Conservation (phyloP, 2,329 filamentous ascomycete genomes). For the Akanthomyces uredinophilus region DNA sequence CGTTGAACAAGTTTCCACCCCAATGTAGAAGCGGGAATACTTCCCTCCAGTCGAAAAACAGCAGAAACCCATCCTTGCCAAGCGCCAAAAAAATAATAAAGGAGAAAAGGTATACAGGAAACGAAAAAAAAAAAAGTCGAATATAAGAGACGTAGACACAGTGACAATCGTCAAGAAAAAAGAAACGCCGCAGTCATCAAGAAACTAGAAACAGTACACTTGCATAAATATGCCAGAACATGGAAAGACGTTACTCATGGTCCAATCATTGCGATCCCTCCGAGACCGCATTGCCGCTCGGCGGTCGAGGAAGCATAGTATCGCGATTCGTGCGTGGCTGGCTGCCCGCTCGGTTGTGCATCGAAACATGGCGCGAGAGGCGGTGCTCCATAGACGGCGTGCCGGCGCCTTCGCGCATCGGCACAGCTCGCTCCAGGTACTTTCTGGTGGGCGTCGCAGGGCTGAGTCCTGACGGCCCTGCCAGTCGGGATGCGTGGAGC, state of each 20-base stretch:
- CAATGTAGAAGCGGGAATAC: not conserved
- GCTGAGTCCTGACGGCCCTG: constrained; percentile 24
- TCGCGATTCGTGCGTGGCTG: constrained; percentile 32
- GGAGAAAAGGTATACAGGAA: constrained; percentile 4
- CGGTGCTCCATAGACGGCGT: constrained; percentile 23
- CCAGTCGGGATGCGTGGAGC: constrained; percentile 41
- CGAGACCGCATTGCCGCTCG: not conserved
- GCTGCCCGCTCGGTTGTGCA: constrained; percentile 36
- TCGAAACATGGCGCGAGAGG: constrained; percentile 29
- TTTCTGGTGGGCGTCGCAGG: constrained; percentile 6
- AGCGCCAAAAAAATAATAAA: not conserved
- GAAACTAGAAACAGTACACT: not conserved
- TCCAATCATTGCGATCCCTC: not conserved
- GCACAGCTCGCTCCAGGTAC: constrained; percentile 11
- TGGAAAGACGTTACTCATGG: not conserved
- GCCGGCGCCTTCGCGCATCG: constrained; percentile 12
- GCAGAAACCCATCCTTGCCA: not conserved
- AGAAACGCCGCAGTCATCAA: not conserved
- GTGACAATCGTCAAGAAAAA: constrained; percentile 4
- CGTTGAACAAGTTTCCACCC: not conserved
- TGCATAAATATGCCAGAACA: not conserved
- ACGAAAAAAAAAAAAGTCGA: not conserved
- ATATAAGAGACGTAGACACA: not conserved
- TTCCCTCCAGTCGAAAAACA: not conserved
- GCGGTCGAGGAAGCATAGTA: constrained; percentile 49